phyloP scores from a whole-genome alignment of 1,284 basidiomycete genomes.

The Moesziomyces parantarcticus region DNA sequence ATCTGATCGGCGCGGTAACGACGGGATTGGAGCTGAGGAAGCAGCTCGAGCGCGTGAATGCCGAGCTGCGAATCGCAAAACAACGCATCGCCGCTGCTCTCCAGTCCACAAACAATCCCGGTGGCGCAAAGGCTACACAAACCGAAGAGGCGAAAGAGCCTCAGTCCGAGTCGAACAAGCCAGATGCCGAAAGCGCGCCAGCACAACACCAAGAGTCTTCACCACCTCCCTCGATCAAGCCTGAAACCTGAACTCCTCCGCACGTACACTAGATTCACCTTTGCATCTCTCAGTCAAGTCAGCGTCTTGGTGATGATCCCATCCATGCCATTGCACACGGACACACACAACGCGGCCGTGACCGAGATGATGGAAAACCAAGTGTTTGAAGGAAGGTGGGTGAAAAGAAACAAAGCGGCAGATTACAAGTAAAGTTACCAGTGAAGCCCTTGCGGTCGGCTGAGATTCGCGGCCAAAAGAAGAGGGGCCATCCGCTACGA shows the following conservation, averaged over 20 bases:
- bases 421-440: too few relatives aligned
- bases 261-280: neutral
- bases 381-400: too few relatives aligned
- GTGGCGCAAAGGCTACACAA: neutral
- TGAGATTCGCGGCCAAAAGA: too few relatives aligned
- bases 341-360: too few relatives aligned
- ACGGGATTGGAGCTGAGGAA: slow-evolving; percentile 64
- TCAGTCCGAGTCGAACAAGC: neutral
- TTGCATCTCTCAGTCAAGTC: too few relatives aligned
- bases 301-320: too few relatives aligned
- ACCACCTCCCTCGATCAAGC: slow-evolving; percentile 7
- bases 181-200: neutral
- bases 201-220: neutral
- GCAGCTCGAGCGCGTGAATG: slow-evolving; percentile 62
- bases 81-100: slow-evolving; percentile 24
- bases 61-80: slow-evolving; percentile 43
- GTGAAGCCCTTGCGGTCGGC: too few relatives aligned
- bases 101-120: slow-evolving; percentile 6
- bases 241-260: slow-evolving; percentile 7
- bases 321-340: too few relatives aligned
- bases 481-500: too few relatives aligned
- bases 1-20: slow-evolving; percentile 65
- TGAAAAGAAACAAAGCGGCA: too few relatives aligned
- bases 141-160: neutral
- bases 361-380: too few relatives aligned